Conservation (phyloP, 768 basidiomycete genomes). For the Rhizopogon rudus region DNA sequence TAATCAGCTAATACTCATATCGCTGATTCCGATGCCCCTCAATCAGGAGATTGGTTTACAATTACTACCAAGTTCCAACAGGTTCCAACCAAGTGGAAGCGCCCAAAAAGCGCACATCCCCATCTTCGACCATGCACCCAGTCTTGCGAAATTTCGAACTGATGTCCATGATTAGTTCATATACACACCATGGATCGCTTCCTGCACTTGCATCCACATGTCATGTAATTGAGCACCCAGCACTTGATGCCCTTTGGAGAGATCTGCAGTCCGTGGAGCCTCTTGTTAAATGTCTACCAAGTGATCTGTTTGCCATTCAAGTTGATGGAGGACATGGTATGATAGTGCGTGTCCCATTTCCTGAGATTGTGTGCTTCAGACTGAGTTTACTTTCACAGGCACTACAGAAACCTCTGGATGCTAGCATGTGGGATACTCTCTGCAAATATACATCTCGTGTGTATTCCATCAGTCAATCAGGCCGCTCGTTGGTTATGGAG, state of each 20-base stretch:
- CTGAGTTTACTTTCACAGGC: not conserved
- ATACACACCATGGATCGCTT: constrained; percentile 6
- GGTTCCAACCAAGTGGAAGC: no score
- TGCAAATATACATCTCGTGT: constrained; percentile 13
- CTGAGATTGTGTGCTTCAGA: not conserved
- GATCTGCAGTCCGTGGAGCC: constrained; percentile 17
- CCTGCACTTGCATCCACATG: constrained; percentile 20
- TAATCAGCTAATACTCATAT: no score
- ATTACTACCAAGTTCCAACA: no score
- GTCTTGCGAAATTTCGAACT: not conserved
- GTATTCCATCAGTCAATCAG: constrained; percentile 7
- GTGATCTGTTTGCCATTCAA: not conserved
- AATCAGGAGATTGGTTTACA: no score
- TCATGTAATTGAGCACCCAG: constrained; percentile 14
- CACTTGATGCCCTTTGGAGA: constrained; percentile 21
- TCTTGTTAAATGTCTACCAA: constrained; percentile 6
- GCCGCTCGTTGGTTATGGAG: not conserved
- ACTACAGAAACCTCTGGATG: not conserved
- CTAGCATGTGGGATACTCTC: constrained; percentile 14
- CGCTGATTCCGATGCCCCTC: no score
- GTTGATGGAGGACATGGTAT: not conserved
- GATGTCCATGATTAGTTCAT: not conserved
- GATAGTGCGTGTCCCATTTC: not conserved
- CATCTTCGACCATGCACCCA: not conserved
- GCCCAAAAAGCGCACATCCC: no score